These are phyloP conservation scores for Coniferiporia weirii DNA, from an alignment of 1,284 basidiomycete genomes.

Conservation along the genomic window DNA sequence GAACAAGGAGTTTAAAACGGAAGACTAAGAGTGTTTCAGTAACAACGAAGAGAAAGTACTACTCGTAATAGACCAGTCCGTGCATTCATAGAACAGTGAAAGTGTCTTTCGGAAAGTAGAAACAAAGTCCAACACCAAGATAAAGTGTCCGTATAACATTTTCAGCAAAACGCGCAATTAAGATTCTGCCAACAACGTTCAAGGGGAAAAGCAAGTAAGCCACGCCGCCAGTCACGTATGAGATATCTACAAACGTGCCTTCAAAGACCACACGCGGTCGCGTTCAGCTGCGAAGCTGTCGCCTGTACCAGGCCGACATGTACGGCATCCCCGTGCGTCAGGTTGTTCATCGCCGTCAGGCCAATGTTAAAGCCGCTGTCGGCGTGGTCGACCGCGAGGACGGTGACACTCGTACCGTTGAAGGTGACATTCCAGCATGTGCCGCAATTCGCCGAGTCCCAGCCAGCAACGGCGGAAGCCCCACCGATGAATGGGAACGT, in stretches of 20 bases:
- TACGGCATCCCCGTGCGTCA: conserved; percentile 20
- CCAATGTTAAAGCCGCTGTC: conserved; percentile 36
- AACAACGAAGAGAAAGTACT: background rate
- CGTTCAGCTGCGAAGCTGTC: conserved; percentile 12
- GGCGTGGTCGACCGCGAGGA: conserved; percentile 39
- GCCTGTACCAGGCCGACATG: conserved; percentile 18
- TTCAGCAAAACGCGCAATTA: background rate
- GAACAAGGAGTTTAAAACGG: too few relatives aligned
- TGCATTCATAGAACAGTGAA: too few relatives aligned
- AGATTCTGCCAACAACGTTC: too few relatives aligned
- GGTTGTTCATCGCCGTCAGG: conserved; percentile 20
- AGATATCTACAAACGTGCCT: background rate
- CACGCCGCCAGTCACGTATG: background rate
- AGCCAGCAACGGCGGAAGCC: conserved; percentile 35
- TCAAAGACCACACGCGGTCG: conserved; percentile 20
- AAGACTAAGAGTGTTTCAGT: too few relatives aligned
- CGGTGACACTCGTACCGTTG: conserved; percentile 31
- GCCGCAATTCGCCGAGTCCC: conserved; percentile 44
- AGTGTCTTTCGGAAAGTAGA: background rate
- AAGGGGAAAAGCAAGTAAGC: background rate
- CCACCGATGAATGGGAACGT: conserved; percentile 42
- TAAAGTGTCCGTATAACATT: background rate
- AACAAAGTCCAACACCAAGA: background rate
- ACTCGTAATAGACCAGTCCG: background rate
- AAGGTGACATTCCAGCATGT: conserved; percentile 46